phyloP scores from a whole-genome alignment of 805 yeast species.

The Wickerhamiella vanderwaltii region DNA sequence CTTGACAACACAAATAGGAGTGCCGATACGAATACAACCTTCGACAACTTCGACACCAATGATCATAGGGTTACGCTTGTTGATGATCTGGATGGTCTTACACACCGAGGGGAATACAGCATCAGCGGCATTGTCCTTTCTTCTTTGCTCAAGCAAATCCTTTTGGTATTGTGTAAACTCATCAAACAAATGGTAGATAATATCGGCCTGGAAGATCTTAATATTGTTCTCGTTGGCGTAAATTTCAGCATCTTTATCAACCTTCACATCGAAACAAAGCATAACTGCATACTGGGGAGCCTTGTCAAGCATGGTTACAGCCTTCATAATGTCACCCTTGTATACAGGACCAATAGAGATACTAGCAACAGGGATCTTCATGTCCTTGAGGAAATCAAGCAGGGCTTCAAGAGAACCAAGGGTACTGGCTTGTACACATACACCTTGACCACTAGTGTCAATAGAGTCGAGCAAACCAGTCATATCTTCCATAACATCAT shows the following conservation, averaged over 20 bases:
- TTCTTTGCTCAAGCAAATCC: slow-evolving; percentile 75
- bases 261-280: slow-evolving; percentile 95
- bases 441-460: slow-evolving; percentile 93
- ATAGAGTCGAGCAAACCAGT: slow-evolving; percentile 90
- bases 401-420: slow-evolving; percentile 96
- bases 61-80: slow-evolving; percentile 98
- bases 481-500: slow-evolving; percentile 96
- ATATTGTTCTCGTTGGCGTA: slow-evolving; percentile 90
- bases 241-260: slow-evolving; percentile 97
- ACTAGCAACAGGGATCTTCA: slow-evolving; percentile 99
- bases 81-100: slow-evolving; percentile 89
- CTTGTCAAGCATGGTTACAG: slow-evolving; percentile 90
- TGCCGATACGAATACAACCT: slow-evolving; percentile 80
- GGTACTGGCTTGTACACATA: slow-evolving; percentile 95
- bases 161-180: slow-evolving; percentile 85
- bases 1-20: slow-evolving; percentile 92
- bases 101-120: slow-evolving; percentile 94
- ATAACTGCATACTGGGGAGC: slow-evolving; percentile 94
- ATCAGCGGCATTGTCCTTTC: slow-evolving; percentile 73
- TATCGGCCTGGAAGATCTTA: slow-evolving; percentile 87
- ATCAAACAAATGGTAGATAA: slow-evolving; percentile 93
- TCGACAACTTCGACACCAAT: slow-evolving; percentile 96
- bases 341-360: slow-evolving; percentile 96
- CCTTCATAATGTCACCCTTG: slow-evolving; percentile 97
- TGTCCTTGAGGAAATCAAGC: slow-evolving; percentile 89